Evolutionary conservation across 202 grass and related monocot genomes (phyloP).

Genomic region (Zizania palustris): DNA sequence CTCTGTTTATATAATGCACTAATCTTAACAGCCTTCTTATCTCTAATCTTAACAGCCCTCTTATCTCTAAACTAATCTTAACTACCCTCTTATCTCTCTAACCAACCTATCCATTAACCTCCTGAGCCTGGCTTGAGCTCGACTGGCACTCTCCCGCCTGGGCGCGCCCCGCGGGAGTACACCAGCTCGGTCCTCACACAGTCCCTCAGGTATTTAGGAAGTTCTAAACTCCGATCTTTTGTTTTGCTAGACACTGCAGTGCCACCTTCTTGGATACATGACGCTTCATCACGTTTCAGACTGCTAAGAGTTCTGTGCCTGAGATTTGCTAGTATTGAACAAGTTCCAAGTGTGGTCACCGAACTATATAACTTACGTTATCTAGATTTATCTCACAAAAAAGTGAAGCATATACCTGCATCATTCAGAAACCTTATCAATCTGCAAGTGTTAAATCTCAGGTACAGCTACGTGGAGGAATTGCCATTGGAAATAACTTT

Average conservation of each 20-base stretch:
- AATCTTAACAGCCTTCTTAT: too few species aligned
- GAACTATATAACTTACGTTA: constrained; percentile 57
- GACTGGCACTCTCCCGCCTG: too few species aligned
- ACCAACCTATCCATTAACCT: too few species aligned
- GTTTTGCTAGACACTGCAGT: constrained; percentile 43
- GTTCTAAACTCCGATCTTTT: constrained; percentile 33
- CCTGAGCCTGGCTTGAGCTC: too few species aligned
- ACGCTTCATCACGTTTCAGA: constrained; percentile 39
- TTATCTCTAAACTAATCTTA: too few species aligned
- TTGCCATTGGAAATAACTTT: constrained; percentile 49
- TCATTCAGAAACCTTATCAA: constrained; percentile 51
- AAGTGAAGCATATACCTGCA: constrained; percentile 42
- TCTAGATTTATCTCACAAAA: constrained; percentile 42
- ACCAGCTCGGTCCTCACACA: too few species aligned
- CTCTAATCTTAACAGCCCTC: too few species aligned
- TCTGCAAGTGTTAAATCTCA: constrained; percentile 56
- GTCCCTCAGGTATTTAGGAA: not conserved
- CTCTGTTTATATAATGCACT: too few species aligned
- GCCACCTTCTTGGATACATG: constrained; percentile 33
- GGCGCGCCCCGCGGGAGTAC: too few species aligned
- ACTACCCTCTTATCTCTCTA: too few species aligned
- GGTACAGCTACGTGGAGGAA: constrained; percentile 31
- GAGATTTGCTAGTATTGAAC: constrained; percentile 19
- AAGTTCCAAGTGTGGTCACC: constrained; percentile 34
- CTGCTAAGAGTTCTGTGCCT: constrained; percentile 45